Percentiles rank a stretch among this genome's conserved stretches.
These are phyloP conservation scores for Buddleja alternifolia DNA, from an alignment of 257 asterid genomes.

Conservation along the genomic window DNA sequence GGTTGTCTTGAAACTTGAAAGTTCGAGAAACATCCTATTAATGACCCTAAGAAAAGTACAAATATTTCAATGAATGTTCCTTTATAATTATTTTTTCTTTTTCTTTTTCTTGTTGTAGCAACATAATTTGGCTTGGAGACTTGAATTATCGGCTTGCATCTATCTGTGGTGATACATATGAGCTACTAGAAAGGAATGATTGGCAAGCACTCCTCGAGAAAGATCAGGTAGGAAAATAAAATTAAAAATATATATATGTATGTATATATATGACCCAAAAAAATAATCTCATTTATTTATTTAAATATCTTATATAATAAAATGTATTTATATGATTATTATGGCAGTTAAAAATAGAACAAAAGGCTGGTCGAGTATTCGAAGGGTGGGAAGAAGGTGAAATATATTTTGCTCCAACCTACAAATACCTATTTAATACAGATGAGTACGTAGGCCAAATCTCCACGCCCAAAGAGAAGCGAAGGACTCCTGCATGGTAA, in stretches of 20 bases:
- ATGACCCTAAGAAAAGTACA: no score
- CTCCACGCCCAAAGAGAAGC: conserved; percentile 43
- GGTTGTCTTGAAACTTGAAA: no score
- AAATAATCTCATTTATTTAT: no score
- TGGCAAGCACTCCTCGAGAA: conserved; percentile 72
- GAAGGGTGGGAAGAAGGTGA: conserved; percentile 69
- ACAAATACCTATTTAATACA: conserved; percentile 56
- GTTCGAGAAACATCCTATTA: no score
- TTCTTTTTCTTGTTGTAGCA: conserved; percentile 45
- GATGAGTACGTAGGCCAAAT: conserved; percentile 51
- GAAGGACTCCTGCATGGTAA: conserved; percentile 83
- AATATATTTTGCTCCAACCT: conserved; percentile 71
- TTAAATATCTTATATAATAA: no score
- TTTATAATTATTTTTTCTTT: not conserved
- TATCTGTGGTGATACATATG: conserved; percentile 43
- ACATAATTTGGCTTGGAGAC: conserved; percentile 88
- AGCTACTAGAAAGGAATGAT: conserved; percentile 53
- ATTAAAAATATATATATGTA: no score
- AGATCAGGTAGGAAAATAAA: conserved; percentile 60
- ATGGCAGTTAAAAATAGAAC: conserved; percentile 55
- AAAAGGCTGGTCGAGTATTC: conserved; percentile 59
- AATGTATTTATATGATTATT: not conserved
- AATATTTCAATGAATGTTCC: no score
- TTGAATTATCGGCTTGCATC: conserved; percentile 80
- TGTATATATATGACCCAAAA: no score